Conservation (phyloP, 306 rosid species). For the Cyclanthera cordifolia region DNA sequence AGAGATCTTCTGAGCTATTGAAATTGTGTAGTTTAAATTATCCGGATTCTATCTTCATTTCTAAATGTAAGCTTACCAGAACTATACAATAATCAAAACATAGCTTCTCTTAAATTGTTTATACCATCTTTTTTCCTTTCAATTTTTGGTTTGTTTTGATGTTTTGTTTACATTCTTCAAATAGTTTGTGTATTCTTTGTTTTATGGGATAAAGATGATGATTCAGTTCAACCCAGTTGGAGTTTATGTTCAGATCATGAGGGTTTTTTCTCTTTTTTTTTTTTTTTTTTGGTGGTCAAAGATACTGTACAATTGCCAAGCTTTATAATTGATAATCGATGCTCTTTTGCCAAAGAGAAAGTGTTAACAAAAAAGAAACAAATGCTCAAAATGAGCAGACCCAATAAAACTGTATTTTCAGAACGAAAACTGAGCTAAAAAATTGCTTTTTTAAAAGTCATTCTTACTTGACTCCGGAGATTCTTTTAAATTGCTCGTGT, state of each 20-base stretch:
- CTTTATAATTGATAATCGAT: conserved; percentile 1
- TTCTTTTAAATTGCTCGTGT: no score
- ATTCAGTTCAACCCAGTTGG: no score
- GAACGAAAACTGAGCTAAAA: no score
- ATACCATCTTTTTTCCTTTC: background rate
- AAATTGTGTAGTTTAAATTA: conserved; percentile 46
- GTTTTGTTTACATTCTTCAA: background rate
- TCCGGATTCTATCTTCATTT: conserved; percentile 36
- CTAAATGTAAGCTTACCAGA: conserved; percentile 47
- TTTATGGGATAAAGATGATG: no score
- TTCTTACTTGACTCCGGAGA: no score
- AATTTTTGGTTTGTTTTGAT: background rate
- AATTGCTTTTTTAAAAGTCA: no score
- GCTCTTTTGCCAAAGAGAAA: background rate
- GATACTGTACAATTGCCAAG: background rate
- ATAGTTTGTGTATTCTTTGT: background rate
- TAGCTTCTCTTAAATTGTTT: background rate
- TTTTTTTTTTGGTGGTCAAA: background rate
- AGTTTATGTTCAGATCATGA: background rate
- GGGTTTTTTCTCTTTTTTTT: background rate
- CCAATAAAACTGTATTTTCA: background rate
- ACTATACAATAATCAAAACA: conserved; percentile 42
- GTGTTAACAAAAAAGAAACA: background rate
- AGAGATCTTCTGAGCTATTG: conserved; percentile 32
- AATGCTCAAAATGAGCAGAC: background rate